Evolutionary conservation across 2,329 filamentous ascomycete genomes (phyloP), one percentile per base, ranked within the genome.

Genomic region (Ceratocystis ficicola): DNA sequence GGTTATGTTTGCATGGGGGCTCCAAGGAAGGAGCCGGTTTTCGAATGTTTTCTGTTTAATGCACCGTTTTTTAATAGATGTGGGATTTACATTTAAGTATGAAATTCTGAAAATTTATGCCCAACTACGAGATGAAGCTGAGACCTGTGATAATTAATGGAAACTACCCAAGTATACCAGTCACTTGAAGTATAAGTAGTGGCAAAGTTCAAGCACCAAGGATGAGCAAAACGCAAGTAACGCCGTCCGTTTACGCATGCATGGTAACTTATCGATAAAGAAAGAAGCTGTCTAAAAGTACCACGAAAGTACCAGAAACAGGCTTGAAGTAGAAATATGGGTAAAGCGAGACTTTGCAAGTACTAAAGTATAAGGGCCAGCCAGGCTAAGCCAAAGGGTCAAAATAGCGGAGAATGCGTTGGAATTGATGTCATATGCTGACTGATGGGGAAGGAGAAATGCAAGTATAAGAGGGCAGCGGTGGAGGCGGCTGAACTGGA

Each of bases 1-100:
- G 62, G 60, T 61, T 36, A 62, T 66, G 59, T 55, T 63, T 66
- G 55, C 28, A 36, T 63, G 44, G 65, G 65, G 65, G 65, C 57
- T 61, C 60, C 60, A 62, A 63, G 61, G 61, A 63, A 15, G 61
- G 61, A 50, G 36, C 44, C 44, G 61, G 61, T 63, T 63, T 63
- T 28, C 28, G 41, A 20, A 60, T 55, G 44, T 25, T 55, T 36
- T 28, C 17, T 59, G 17, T 30, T 62, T 60, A 44, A 57, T 55
- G 48, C 44, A 50, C 22, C 61, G 50, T 48, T 25, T 62, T 52
- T 6, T 25, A 66, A 66, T 66, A 66, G 65, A 66, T 62, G 55
- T 44, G 17, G 30, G 28, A 41, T 63, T n/a, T 66, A 25, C 36
- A 57, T 44, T 62, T 25, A 20, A 44, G 30, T 65, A 36, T 12